A percentile compares a stretch with the other conserved stretches of the same genome.
These are phyloP conservation scores for Chytridium lagenaria DNA, from an alignment of 371 early-diverging fungal species.

Conservation along the genomic window DNA sequence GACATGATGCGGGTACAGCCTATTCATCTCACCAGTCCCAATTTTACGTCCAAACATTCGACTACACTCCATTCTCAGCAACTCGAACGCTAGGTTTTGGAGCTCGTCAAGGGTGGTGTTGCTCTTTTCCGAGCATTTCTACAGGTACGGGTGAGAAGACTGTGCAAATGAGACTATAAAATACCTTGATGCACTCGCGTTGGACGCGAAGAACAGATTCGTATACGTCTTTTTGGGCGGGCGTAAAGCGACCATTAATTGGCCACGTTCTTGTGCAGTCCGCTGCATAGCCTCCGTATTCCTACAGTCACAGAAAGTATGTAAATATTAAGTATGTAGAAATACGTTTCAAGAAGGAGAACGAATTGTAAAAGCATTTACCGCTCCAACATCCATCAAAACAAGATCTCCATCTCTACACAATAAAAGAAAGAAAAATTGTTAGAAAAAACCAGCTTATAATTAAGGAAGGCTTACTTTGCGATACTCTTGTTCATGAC, in stretches of 20 bases:
- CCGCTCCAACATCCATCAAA: slow-evolving; percentile 91
- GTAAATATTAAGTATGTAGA: no score
- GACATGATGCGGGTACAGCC: slow-evolving; percentile 92
- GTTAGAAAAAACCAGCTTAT: not conserved
- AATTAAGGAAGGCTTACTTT: slow-evolving; percentile 39
- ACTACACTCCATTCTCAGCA: slow-evolving; percentile 43
- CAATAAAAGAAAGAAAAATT: not conserved
- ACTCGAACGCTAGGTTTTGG: slow-evolving; percentile 57
- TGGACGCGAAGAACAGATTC: slow-evolving; percentile 84
- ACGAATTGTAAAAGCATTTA: slow-evolving; percentile 42
- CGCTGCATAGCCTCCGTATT: slow-evolving; percentile 86
- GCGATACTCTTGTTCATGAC: slow-evolving; percentile 81
- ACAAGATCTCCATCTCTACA: slow-evolving; percentile 82
- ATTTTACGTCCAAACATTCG: slow-evolving; percentile 41
- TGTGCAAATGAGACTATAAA: slow-evolving; percentile 17
- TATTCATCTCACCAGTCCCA: slow-evolving; percentile 43
- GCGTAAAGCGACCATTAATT: slow-evolving; percentile 83
- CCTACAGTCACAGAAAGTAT: no score
- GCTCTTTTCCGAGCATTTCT: slow-evolving; percentile 69
- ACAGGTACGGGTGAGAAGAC: slow-evolving; percentile 40
- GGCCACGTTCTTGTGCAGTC: slow-evolving; percentile 97
- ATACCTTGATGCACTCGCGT: slow-evolving; percentile 84
- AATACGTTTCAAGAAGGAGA: no score
- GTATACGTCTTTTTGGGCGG: slow-evolving; percentile 84
- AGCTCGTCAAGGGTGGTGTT: slow-evolving; percentile 81